Evolutionary conservation across 768 basidiomycete species (phyloP).

Genomic region (Suillus clintonianus): DNA sequence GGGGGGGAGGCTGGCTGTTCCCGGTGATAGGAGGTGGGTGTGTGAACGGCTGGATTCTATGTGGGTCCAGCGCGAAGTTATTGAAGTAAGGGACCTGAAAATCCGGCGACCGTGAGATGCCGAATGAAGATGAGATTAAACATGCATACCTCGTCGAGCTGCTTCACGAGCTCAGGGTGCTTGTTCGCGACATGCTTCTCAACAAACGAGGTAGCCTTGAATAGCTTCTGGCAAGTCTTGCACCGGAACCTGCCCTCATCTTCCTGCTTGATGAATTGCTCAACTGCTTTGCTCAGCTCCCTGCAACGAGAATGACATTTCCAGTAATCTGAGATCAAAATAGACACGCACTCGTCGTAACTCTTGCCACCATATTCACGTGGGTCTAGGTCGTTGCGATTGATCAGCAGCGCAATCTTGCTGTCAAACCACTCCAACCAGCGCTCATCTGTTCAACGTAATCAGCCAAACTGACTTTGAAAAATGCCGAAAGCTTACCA

Average conservation of each 20-base stretch:
- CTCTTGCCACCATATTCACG: slow-evolving; percentile 88
- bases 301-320: slow-evolving; percentile 42
- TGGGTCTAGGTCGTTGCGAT: slow-evolving; percentile 79
- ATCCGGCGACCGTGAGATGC: slow-evolving; percentile 19
- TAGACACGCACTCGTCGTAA: slow-evolving; percentile 76
- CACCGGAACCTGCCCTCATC: slow-evolving; percentile 97
- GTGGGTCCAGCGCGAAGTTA: slow-evolving; percentile 95
- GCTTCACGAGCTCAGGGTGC: slow-evolving; percentile 82
- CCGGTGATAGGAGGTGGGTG: slow-evolving; percentile 72
- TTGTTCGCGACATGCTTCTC: slow-evolving; percentile 98
- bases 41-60: slow-evolving; percentile 83
- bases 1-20: slow-evolving; percentile 77
- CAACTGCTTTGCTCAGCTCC: slow-evolving; percentile 77
- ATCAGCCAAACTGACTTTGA: slow-evolving; percentile 12
- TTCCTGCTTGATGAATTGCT: slow-evolving; percentile 87
- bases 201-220: slow-evolving; percentile 96
- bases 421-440: slow-evolving; percentile 91
- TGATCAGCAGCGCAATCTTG: slow-evolving; percentile 80
- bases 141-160: slow-evolving; percentile 76
- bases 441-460: slow-evolving; percentile 64
- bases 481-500: slow-evolving; percentile 44
- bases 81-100: slow-evolving; percentile 86
- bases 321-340: slow-evolving; percentile 6
- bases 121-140: slow-evolving; percentile 7
- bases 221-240: slow-evolving; percentile 94